Evolutionary conservation across 1,284 basidiomycete genomes (phyloP), one percentile per base, ranked within the genome.

Genomic region (Sanguinoderma infundibulare): DNA sequence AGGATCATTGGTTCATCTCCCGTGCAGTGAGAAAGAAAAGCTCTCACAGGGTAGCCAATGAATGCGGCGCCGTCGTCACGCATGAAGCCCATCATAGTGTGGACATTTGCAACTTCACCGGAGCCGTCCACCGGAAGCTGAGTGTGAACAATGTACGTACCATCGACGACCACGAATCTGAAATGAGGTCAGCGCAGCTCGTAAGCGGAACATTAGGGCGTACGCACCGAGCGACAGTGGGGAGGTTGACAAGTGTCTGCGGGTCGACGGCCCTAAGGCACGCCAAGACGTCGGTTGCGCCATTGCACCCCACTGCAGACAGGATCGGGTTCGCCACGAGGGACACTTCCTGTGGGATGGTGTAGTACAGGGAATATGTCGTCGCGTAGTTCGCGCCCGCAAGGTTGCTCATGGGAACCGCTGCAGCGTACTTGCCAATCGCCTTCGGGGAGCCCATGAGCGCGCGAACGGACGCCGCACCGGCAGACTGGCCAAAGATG

Each of bases 11-110:
- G 1, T 20, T 46, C 3, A 36, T 39, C 44, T 49, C 28, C n/a
- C 28, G 17, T 46, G 60, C 57, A 10, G 50, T 35, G 14, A 57
- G 34, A n/a, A 22, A 3, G 39, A 12, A 14, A 17, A 1, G 5
- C 17, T 51, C 68, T 35, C 58, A 72, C 71, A 10, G 73, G 73
- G 39, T 67, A 70, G 17, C 71, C 67, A 36, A 74, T 74, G 64
- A 78, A 76, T 5, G 76, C 73, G 3, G 76, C 75, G 12, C 76
- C 77, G 54, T 79, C 77, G 53, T 78, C 75, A 20, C 74, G 67
- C 75, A 77, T 78, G 74, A 78, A 79, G 1, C 82, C 82, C 64
- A 80, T 79, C 67, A 84, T 76, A 39, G 80, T 75, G 62, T 81
- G 80, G 0, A 79, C 80, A 38, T 77, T 71, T 5, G 80, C 79